These are phyloP conservation scores for Linnemannia zychae DNA, from an alignment of 192 early-diverging fungal species.

Conservation along the genomic window DNA sequence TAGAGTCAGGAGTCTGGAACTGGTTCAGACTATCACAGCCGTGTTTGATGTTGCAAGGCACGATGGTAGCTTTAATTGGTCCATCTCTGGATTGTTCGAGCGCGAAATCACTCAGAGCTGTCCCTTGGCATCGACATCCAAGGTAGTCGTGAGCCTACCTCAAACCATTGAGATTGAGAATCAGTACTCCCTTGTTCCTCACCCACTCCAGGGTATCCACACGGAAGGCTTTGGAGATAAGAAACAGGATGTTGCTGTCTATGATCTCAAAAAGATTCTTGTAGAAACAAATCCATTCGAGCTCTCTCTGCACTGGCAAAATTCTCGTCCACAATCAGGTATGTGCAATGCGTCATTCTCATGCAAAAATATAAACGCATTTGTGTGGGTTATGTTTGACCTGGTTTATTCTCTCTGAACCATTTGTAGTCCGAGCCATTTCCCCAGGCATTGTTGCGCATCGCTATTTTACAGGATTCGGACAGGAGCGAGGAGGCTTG, in stretches of 20 bases:
- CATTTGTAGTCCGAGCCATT: slow-evolving; percentile 32
- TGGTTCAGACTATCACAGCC: slow-evolving; percentile 83
- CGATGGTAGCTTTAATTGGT: slow-evolving; percentile 66
- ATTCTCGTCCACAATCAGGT: slow-evolving; percentile 63
- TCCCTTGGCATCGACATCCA: slow-evolving; percentile 64
- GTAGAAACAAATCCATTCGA: slow-evolving; percentile 43
- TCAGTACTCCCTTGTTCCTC: slow-evolving; percentile 27
- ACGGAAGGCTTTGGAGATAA: slow-evolving; percentile 22
- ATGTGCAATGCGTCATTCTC: not conserved
- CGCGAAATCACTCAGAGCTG: slow-evolving; percentile 60
- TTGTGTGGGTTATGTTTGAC: not conserved
- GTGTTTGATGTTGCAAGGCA: slow-evolving; percentile 82
- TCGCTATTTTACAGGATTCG: slow-evolving; percentile 82
- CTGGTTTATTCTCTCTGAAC: not conserved
- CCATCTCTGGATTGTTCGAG: slow-evolving; percentile 62
- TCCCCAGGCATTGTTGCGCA: slow-evolving; percentile 66
- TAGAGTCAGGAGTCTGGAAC: slow-evolving; percentile 63
- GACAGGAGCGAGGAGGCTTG: slow-evolving; percentile 89
- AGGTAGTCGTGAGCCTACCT: slow-evolving; percentile 57
- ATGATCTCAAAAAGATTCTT: slow-evolving; percentile 54
- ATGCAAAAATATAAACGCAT: not conserved
- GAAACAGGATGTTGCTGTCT: slow-evolving; percentile 55
- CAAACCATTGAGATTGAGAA: slow-evolving; percentile 18
- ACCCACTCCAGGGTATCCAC: slow-evolving; percentile 17
- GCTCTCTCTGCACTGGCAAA: slow-evolving; percentile 66